Conservation (phyloP, 2,329 filamentous ascomycete genomes). For the Orbilia brochopaga region DNA sequence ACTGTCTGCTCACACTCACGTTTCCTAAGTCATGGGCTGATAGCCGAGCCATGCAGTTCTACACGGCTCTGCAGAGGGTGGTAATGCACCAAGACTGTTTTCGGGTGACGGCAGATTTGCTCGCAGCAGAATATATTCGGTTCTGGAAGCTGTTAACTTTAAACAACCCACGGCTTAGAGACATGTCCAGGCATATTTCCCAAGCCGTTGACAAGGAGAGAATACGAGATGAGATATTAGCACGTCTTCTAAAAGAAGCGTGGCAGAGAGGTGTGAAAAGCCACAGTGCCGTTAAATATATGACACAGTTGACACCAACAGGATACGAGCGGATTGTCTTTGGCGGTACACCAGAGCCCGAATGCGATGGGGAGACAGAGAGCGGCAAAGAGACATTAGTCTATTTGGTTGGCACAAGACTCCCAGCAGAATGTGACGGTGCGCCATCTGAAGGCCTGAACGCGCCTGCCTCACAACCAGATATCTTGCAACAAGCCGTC, state of each 20-base stretch:
- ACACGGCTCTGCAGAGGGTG: conserved; percentile 15
- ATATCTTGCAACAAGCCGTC: conserved; percentile 12
- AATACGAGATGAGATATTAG: conserved; percentile 10
- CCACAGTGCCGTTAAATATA: not conserved
- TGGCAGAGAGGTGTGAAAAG: conserved; percentile 7
- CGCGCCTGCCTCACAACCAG: not conserved
- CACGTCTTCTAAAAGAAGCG: conserved; percentile 10
- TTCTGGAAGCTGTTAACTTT: conserved; percentile 11
- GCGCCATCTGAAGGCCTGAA: not conserved
- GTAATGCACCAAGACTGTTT: conserved; percentile 32
- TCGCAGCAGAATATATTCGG: conserved; percentile 11
- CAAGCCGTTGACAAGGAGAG: not conserved
- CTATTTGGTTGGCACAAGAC: too few relatives aligned
- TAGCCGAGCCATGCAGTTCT: conserved; percentile 8
- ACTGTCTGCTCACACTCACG: conserved; percentile 1
- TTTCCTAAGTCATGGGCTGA: conserved; percentile 17
- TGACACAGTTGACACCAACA: not conserved
- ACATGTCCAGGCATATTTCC: not conserved
- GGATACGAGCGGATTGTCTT: conserved; percentile 9
- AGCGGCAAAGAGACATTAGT: not conserved
- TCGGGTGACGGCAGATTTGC: not conserved
- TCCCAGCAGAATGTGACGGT: not conserved
- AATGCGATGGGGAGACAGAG: not conserved
- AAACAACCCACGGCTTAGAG: conserved; percentile 8
- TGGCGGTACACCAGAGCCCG: not conserved